These are phyloP conservation scores for Fusarium sp. DNA, from an alignment of 2,329 filamentous ascomycete genomes.

Conservation along the genomic window DNA sequence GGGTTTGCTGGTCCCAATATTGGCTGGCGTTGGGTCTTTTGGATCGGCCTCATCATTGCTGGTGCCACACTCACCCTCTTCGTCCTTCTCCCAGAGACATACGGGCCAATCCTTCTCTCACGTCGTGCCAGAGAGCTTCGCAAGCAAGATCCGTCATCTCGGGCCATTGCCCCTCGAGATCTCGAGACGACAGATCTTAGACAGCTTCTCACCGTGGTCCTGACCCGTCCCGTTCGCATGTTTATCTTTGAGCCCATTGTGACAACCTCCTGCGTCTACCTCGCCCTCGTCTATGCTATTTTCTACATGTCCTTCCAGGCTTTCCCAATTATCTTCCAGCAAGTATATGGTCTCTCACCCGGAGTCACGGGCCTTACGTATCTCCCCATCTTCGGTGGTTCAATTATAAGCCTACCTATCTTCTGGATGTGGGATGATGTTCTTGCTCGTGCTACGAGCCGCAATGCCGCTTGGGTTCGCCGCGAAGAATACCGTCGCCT, in stretches of 20 bases:
- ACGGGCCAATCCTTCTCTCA: slow-evolving; percentile 67
- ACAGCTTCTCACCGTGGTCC: slow-evolving; percentile 73
- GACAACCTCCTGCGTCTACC: slow-evolving; percentile 73
- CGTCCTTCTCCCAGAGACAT: slow-evolving; percentile 73
- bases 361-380: slow-evolving; percentile 75
- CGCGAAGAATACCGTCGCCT: slow-evolving; percentile 75
- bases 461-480: slow-evolving; percentile 65
- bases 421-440: slow-evolving; percentile 74
- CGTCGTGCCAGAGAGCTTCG: slow-evolving; percentile 67
- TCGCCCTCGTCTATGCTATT: slow-evolving; percentile 75
- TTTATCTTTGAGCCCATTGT: slow-evolving; percentile 78
- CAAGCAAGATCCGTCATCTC: slow-evolving; percentile 61
- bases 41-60: slow-evolving; percentile 76
- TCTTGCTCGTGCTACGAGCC: slow-evolving; percentile 62
- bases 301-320: slow-evolving; percentile 81
- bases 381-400: slow-evolving; percentile 74
- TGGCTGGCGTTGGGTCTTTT: slow-evolving; percentile 77
- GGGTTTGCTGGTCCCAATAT: slow-evolving; percentile 69
- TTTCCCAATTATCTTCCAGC: slow-evolving; percentile 75
- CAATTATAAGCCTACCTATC: slow-evolving; percentile 66
- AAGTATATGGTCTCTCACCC: slow-evolving; percentile 70
- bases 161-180: slow-evolving; percentile 70
- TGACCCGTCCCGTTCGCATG: slow-evolving; percentile 80
- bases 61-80: slow-evolving; percentile 69
- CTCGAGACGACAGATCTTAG: slow-evolving; percentile 67